phyloP scores from a whole-genome alignment of 768 basidiomycete species.

The Kondoa subrosea region DNA sequence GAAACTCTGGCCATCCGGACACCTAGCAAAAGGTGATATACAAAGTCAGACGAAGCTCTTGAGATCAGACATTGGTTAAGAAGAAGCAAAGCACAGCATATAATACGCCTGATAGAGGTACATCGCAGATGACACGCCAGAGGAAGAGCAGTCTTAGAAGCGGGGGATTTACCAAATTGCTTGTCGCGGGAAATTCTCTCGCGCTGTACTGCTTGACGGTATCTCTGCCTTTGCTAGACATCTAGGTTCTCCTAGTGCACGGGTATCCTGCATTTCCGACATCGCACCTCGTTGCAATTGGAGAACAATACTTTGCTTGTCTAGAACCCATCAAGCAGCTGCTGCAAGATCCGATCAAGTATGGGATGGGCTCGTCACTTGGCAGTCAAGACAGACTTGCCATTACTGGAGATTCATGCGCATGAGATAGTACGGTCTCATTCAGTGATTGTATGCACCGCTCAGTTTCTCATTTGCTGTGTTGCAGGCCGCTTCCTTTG shows the following conservation, averaged over 20 bases:
- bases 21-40: slow-evolving; percentile 38
- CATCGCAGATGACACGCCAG: background rate
- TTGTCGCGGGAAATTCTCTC: background rate
- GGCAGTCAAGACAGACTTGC: background rate
- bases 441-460: background rate
- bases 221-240: background rate
- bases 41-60: background rate
- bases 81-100: background rate
- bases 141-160: background rate
- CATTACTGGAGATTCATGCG: background rate
- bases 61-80: background rate
- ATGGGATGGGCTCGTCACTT: background rate
- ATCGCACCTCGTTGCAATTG: too few species aligned
- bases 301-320: too few species aligned
- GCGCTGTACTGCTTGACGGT: background rate
- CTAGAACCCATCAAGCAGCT: too few species aligned
- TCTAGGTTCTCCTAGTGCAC: background rate
- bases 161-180: background rate
- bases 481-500: background rate
- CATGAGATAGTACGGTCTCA: background rate
- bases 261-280: background rate
- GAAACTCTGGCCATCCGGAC: slow-evolving; percentile 52
- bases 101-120: background rate
- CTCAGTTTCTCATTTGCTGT: background rate
- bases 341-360: background rate